Percentiles rank a stretch among this genome's conserved stretches.
Conservation (phyloP, 345 rosid species). For the Viola odorata region DNA sequence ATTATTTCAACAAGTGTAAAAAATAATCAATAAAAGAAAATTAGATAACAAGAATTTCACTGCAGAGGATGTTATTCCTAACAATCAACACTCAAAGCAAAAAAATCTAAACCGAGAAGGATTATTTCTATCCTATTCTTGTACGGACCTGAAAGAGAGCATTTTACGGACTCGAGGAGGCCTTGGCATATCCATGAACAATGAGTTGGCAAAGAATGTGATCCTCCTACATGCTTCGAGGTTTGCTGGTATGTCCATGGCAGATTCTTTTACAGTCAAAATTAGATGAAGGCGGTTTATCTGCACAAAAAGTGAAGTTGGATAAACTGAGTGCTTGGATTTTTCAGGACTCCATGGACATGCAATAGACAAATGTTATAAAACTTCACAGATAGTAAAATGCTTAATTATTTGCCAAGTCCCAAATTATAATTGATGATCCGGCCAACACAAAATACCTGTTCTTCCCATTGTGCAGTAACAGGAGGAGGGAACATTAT, state of each 20-base stretch:
- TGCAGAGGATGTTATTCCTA: no score
- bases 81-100: no score
- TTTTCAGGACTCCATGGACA: no score
- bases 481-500: constrained; percentile 68
- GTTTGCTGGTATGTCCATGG: constrained; percentile 78
- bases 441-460: constrained; percentile 37
- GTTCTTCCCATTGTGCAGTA: constrained; percentile 91
- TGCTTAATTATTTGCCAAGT: not conserved
- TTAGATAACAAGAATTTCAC: no score
- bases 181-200: constrained; percentile 97
- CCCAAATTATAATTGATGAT: constrained; percentile 7
- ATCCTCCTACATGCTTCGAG: constrained; percentile 98
- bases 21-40: no score
- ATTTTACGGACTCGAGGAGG: constrained; percentile 89
- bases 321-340: no score
- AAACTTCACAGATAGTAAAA: constrained; percentile 2
- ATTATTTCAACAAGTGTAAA: no score
- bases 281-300: constrained; percentile 89
- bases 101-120: no score
- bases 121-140: no score
- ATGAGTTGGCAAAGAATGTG: constrained; percentile 83
- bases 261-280: constrained; percentile 87
- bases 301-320: constrained; percentile 21
- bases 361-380: constrained; percentile 9
- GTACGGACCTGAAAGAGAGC: constrained; percentile 79